These are phyloP conservation scores for Aspergillus calidoustus DNA, from an alignment of 2,329 filamentous ascomycete species.

Conservation along the genomic window DNA sequence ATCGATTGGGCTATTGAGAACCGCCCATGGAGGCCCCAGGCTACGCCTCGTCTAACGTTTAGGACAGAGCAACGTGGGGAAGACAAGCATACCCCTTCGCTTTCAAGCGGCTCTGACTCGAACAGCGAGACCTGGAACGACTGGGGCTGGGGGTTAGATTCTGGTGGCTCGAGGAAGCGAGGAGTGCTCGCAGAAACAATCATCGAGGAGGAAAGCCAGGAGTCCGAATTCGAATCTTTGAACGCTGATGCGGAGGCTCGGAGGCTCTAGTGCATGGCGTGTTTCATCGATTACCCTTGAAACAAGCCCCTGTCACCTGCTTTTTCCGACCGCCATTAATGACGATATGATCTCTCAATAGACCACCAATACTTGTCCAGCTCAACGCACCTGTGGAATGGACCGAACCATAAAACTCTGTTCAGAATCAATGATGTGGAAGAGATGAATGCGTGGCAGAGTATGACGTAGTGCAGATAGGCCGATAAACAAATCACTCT, in stretches of 20 bases:
- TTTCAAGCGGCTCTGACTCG: neutral
- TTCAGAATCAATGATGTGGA: neutral
- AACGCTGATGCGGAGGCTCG: neutral
- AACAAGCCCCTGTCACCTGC: neutral
- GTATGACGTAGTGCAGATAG: neutral
- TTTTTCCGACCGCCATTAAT: neutral
- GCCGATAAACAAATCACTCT: neutral
- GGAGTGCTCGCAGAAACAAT: slow-evolving; percentile 33
- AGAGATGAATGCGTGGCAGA: neutral
- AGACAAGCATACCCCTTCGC: neutral
- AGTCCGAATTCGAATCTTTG: slow-evolving; percentile 18
- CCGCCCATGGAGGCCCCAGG: slow-evolving; percentile 49
- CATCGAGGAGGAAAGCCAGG: slow-evolving; percentile 35
- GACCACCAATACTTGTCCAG: neutral
- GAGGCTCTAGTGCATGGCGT: neutral
- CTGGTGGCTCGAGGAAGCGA: neutral
- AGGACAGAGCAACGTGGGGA: neutral
- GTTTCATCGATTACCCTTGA: neutral
- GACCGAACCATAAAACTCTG: neutral
- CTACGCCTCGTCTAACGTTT: neutral
- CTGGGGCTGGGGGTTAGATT: slow-evolving; percentile 5
- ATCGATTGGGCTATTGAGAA: slow-evolving; percentile 49
- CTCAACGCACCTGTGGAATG: neutral
- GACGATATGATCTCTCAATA: neutral
- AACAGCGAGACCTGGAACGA: slow-evolving; percentile 1